Evolutionary conservation across 2,329 filamentous ascomycete genomes (phyloP).

Genomic region (Cryphonectria japonica): DNA sequence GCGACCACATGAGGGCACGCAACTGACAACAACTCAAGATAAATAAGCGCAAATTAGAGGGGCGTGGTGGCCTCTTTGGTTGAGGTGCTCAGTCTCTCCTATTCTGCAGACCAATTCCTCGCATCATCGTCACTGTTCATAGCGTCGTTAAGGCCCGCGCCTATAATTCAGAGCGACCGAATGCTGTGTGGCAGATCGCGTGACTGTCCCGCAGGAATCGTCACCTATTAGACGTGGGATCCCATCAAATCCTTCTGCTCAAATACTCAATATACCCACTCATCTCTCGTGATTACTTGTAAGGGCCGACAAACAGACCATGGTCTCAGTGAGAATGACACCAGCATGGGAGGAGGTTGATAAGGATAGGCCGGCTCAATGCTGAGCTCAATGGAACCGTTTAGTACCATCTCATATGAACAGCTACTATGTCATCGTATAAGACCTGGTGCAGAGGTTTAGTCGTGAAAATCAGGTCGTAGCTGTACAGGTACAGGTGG

Average conservation of each 20-base stretch:
- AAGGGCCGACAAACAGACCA: not conserved
- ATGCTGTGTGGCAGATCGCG: not conserved
- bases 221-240: conserved; percentile 6
- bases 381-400: no score
- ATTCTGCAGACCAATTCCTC: not conserved
- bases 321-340: not conserved
- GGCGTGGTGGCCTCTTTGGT: conserved; percentile 28
- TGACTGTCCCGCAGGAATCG: not conserved
- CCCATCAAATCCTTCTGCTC: not conserved
- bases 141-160: not conserved
- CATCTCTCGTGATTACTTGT: not conserved
- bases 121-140: not conserved
- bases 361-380: no score
- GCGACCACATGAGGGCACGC: no score
- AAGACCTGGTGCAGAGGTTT: not conserved
- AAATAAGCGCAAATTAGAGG: conserved; percentile 35
- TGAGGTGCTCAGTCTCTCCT: conserved; percentile 16
- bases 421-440: no score
- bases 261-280: not conserved
- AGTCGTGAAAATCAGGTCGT: not conserved
- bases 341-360: no score
- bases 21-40: conserved; percentile 33
- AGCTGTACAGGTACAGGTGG: not conserved
- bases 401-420: no score
- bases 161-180: not conserved